A percentile compares a stretch with the other conserved stretches of the same genome.
phyloP scores from a whole-genome alignment of 768 basidiomycete species.

The Calocybe gangraenosa region DNA sequence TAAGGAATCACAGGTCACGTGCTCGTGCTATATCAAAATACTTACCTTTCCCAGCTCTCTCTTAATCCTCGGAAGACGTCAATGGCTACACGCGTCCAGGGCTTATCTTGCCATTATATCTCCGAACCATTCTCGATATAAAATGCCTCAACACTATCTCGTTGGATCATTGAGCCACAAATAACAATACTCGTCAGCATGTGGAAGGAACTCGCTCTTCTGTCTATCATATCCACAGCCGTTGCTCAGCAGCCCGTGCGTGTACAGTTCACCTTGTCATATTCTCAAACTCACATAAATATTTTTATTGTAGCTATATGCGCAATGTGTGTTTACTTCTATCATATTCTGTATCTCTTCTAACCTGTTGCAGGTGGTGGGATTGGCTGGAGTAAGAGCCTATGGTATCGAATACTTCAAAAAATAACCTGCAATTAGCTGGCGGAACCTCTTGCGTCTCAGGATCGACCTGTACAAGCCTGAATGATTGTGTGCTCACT shows the following conservation, averaged over 20 bases:
- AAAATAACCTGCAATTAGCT: constrained; percentile 10
- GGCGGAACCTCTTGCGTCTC: constrained; percentile 33
- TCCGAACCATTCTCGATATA: too few relatives aligned
- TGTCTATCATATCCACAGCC: constrained; percentile 11
- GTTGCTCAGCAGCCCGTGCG: constrained; percentile 21
- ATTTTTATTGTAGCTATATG: constrained; percentile 8
- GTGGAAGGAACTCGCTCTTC: background rate
- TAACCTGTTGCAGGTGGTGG: constrained; percentile 18
- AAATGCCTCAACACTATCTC: too few relatives aligned
- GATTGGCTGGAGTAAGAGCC: constrained; percentile 20
- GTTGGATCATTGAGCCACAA: too few relatives aligned
- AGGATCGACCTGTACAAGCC: constrained; percentile 27
- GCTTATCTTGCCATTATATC: too few relatives aligned
- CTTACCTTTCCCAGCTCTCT: too few relatives aligned
- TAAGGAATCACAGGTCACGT: too few relatives aligned
- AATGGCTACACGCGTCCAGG: too few relatives aligned
- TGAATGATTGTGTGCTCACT: constrained; percentile 26
- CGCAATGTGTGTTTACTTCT: constrained; percentile 16
- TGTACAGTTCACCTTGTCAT: background rate
- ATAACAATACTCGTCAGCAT: too few relatives aligned
- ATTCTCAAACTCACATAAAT: background rate
- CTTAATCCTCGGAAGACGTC: too few relatives aligned
- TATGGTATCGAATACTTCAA: background rate
- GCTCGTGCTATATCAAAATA: too few relatives aligned
- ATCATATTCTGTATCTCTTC: background rate